Base-by-base conservation (phyloP, 2,329 filamentous ascomycete species). In the Pezicula carpinea region DNA sequence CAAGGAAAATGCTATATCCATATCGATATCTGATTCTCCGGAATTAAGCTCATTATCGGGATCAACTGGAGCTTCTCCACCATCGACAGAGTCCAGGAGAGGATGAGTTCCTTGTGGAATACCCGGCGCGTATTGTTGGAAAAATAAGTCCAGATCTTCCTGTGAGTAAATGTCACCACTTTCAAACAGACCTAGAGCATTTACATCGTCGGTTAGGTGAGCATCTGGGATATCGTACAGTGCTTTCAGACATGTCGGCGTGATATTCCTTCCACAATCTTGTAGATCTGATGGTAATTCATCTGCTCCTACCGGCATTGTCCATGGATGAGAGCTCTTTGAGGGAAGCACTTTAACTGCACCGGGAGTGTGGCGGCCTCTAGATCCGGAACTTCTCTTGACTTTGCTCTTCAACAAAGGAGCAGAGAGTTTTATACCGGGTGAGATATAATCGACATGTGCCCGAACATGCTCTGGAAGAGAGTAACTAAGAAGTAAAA, bases 131-230 rank as follows among this genome's bases (percentile, higher is more conserved):
- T 72, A 75, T 46, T 70, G 64, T 6, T 60, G 59, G 55, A 74
- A 76, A 59, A 71, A 77, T 14, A 68, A 51, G 52, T 77, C 62
- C 10, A 77, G 59, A 54, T 77, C 74, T 6, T 58, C 53, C 54
- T 75, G 71, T 35, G 74, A 64, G 56, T 77, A 78, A 33, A 72
- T 71, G 55, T 79, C 73, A 19, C 68, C 72, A 54, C 74, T 75
- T 56, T 80, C 76, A 41, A 76, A 75, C 18, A 80, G 71, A 19
- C 74, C 76, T 32, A 76, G 68, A 45, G 67, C 69, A 58, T 79
- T 80, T 55, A 68, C 69, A 26, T 49, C 39, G 8, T 51, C 51
- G 29, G 63, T 61, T 3, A 61, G 59, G 2, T 58, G 58, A 6
- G 68, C 69, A 8, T 66, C 53, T 13, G 75, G 68, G 44, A 74